Conservation (phyloP, 768 basidiomycete species). For the Pulveroboletus sp. region DNA sequence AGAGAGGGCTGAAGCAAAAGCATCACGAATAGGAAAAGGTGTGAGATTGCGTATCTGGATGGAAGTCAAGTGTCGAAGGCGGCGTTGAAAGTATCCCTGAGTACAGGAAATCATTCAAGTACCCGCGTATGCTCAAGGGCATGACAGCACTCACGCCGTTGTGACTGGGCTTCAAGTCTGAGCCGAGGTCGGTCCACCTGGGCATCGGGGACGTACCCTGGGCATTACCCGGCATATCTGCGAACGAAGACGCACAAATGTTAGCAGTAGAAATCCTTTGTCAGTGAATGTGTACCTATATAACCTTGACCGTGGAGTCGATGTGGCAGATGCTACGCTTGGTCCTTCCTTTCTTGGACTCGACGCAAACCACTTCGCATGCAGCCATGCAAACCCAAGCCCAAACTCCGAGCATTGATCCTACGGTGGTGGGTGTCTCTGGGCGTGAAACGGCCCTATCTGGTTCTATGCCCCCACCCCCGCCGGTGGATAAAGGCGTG, state of each 20-base stretch:
- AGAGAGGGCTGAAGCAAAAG: constrained; percentile 64
- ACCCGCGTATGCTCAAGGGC: not conserved
- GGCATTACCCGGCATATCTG: constrained; percentile 20
- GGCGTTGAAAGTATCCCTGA: constrained; percentile 44
- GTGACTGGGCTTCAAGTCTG: constrained; percentile 6
- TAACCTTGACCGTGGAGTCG: not conserved
- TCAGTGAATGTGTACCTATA: constrained; percentile 1
- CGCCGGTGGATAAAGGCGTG: constrained; percentile 34
- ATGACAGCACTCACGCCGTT: constrained; percentile 13
- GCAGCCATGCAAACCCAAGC: constrained; percentile 44
- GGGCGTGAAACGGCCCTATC: constrained; percentile 27
- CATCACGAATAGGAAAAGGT: constrained; percentile 77
- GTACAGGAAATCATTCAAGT: not conserved
- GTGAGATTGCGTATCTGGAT: constrained; percentile 78
- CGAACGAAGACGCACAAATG: not conserved
- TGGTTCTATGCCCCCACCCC: constrained; percentile 48
- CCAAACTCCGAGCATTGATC: constrained; percentile 22
- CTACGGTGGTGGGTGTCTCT: constrained; percentile 5
- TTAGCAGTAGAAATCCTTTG: not conserved
- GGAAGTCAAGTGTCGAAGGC: constrained; percentile 66
- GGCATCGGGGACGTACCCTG: constrained; percentile 15
- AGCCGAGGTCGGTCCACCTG: constrained; percentile 13
- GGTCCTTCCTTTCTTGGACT: constrained; percentile 26
- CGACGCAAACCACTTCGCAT: not conserved
- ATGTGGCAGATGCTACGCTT: not conserved